Evolutionary conservation across 1,284 basidiomycete species (phyloP).

Genomic region (Phaffia rhodozyma): DNA sequence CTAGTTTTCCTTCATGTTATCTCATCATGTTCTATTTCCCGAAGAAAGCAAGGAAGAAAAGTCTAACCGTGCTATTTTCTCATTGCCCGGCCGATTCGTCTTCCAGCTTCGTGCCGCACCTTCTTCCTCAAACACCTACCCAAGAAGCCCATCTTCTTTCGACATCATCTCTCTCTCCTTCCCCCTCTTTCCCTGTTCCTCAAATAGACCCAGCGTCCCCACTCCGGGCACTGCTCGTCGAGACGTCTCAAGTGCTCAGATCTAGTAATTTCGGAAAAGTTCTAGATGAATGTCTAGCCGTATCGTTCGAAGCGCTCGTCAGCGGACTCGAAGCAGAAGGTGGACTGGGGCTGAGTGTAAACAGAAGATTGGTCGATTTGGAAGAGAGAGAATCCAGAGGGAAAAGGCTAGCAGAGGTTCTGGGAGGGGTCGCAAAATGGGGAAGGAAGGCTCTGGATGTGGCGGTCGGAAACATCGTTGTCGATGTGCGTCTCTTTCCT

Average conservation of each 20-base stretch:
- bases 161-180: slow-evolving; percentile 41
- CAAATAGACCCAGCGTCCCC: slow-evolving; percentile 27
- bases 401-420: slow-evolving; percentile 57
- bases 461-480: slow-evolving; percentile 64
- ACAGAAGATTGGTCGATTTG: slow-evolving; percentile 23
- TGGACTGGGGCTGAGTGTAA: slow-evolving; percentile 21
- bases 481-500: slow-evolving; percentile 50
- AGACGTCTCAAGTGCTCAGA: slow-evolving; percentile 52
- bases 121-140: slow-evolving; percentile 58
- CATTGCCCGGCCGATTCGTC: neutral
- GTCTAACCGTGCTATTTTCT: neutral
- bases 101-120: slow-evolving; percentile 25
- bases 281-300: slow-evolving; percentile 55
- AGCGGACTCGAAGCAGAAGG: slow-evolving; percentile 18
- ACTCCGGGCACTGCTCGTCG: slow-evolving; percentile 53
- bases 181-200: slow-evolving; percentile 26
- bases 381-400: slow-evolving; percentile 22
- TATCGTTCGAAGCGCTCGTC: slow-evolving; percentile 45
- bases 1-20: neutral
- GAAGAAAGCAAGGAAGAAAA: neutral
- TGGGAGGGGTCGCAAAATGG: slow-evolving; percentile 67
- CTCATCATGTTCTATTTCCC: neutral
- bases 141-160: slow-evolving; percentile 54
- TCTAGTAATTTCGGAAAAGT: slow-evolving; percentile 58
- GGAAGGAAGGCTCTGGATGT: slow-evolving; percentile 40